Conservation (phyloP, 768 basidiomycete genomes). For the Mycena filopes region DNA sequence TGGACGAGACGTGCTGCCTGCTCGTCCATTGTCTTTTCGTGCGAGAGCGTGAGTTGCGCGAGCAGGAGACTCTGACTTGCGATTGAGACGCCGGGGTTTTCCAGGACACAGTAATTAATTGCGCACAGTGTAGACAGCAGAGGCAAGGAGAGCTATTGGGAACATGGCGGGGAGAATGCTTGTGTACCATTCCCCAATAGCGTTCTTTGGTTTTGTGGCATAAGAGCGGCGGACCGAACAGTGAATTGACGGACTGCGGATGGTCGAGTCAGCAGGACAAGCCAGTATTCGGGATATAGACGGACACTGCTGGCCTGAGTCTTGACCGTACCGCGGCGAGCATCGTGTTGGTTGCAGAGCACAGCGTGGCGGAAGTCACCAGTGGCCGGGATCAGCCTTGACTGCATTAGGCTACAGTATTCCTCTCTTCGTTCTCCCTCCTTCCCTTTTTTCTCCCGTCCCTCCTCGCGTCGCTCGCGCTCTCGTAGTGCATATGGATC, state of each 20-base stretch:
- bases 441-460: slow-evolving; percentile 33
- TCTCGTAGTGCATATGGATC: too few relatives aligned
- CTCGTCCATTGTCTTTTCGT: slow-evolving; percentile 78
- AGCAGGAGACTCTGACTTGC: slow-evolving; percentile 70
- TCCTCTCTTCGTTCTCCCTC: slow-evolving; percentile 35
- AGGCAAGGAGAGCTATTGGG: slow-evolving; percentile 81
- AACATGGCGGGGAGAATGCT: slow-evolving; percentile 80
- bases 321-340: background rate
- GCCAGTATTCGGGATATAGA: background rate
- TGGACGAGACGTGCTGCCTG: slow-evolving; percentile 60
- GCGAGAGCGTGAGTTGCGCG: slow-evolving; percentile 67
- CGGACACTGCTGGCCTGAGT: background rate
- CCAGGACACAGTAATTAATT: slow-evolving; percentile 12
- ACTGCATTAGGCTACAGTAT: slow-evolving; percentile 9
- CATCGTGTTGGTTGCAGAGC: background rate
- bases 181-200: slow-evolving; percentile 76
- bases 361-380: background rate
- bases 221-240: slow-evolving; percentile 13
- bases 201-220: slow-evolving; percentile 44
- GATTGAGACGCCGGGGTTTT: slow-evolving; percentile 7
- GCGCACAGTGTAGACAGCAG: slow-evolving; percentile 79
- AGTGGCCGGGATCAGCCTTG: too few relatives aligned
- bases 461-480: slow-evolving; percentile 40
- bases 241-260: background rate
- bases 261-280: slow-evolving; percentile 25